Conservation (phyloP, 306 rosid species). For the Cucurbita argyrosperma region DNA sequence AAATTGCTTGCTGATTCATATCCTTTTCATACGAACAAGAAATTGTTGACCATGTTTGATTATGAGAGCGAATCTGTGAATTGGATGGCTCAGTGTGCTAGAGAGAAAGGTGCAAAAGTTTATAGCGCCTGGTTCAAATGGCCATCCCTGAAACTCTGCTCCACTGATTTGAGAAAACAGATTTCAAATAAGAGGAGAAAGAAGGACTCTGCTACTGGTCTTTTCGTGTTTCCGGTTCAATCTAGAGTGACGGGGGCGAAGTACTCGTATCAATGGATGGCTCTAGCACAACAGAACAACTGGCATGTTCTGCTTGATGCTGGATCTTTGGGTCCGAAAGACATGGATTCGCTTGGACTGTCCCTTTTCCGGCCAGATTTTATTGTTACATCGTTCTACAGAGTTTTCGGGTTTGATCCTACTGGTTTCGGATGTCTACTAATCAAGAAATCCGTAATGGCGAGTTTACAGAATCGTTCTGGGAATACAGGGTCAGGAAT, state of each 20-base stretch:
- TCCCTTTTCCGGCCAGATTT: slow-evolving; percentile 94
- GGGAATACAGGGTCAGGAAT: slow-evolving; percentile 89
- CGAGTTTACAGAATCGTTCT: slow-evolving; percentile 73
- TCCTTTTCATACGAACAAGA: slow-evolving; percentile 85
- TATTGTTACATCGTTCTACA: slow-evolving; percentile 82
- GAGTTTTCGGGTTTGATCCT: slow-evolving; percentile 89
- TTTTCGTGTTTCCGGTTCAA: slow-evolving; percentile 91
- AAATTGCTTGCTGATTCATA: slow-evolving; percentile 75
- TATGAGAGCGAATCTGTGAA: slow-evolving; percentile 88
- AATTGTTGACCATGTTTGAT: slow-evolving; percentile 87
- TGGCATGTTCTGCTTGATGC: slow-evolving; percentile 98
- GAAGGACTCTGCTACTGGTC: slow-evolving; percentile 86
- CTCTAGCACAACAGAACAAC: slow-evolving; percentile 91
- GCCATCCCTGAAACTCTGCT: slow-evolving; percentile 91
- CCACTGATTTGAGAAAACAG: slow-evolving; percentile 90
- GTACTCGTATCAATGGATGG: slow-evolving; percentile 98
- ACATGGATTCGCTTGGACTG: slow-evolving; percentile 95
- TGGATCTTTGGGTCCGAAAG: slow-evolving; percentile 94
- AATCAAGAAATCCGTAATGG: slow-evolving; percentile 82
- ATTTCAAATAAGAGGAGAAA: slow-evolving; percentile 65
- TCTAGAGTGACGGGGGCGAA: slow-evolving; percentile 90
- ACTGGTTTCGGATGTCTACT: slow-evolving; percentile 95
- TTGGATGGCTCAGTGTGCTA: slow-evolving; percentile 93
- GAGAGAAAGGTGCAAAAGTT: slow-evolving; percentile 84
- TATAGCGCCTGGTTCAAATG: slow-evolving; percentile 89